Base-by-base conservation (phyloP, 1,284 basidiomycete genomes). In the Tylopilus sp. region DNA sequence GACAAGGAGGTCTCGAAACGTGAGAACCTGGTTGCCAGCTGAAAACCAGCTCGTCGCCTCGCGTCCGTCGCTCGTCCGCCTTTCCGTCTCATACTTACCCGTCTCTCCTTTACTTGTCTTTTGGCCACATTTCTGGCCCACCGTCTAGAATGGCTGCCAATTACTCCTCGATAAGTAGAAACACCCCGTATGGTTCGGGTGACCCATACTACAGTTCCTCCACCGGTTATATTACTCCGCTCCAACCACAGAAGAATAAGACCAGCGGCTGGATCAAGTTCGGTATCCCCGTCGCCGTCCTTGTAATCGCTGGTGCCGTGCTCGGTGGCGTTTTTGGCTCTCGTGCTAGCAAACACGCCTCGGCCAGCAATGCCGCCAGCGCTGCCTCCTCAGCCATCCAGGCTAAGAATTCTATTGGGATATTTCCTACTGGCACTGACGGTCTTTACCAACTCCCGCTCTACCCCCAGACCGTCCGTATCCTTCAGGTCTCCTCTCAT, bases 401-500 rank as follows among this genome's bases (percentile, higher is more conserved):
- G 55, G 77, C 76, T 18, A 85, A 88, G 66, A 72, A 77, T 44
- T 73, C 75, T 12, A 65, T 86, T 35, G 84, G 85, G 30, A 66
- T 78, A 39, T 87, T 81, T 64, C 80, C 92, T 30, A 89, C 87
- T 15, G 82, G 83, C 40, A 90, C 89, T 10, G 76, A 92, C 60
- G 78, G 81, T 62, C 71, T 76, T 38, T 89, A 75, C 60, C 80
- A 88, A 72, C 77, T 92, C 52, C 94, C 94, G 6, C 66, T 94
- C n/a, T 97, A 92, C 66, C 90, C 89, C 25, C 84, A 89, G 15
- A 87, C 87, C 15, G 89, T 93, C 55, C 72, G 89, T 77, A 46
- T 53, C 52, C 48, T 16, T 42, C 46, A n/a, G 4, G 1, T 30
- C 21, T 18, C 43, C 48, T 26, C 13, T 15, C 30, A 19, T 41